A percentile compares a stretch with the other conserved stretches of the same genome.
These are phyloP conservation scores for Lentinus polychrous DNA, from an alignment of 1,284 basidiomycete species.

Conservation along the genomic window DNA sequence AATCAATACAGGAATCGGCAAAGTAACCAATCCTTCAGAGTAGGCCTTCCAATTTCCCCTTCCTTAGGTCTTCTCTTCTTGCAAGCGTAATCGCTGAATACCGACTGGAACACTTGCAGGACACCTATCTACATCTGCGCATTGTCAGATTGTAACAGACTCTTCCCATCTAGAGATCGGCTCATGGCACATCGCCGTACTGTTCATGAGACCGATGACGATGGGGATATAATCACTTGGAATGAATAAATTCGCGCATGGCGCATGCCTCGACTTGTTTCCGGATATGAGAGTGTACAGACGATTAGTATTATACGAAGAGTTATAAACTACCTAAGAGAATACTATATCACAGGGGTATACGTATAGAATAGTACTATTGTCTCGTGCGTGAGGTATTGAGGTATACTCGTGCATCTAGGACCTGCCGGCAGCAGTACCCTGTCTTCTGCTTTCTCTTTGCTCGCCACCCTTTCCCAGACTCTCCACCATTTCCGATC, in stretches of 20 bases:
- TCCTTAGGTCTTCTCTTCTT: no score
- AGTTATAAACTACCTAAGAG: neutral
- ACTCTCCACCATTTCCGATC: conserved; percentile 26
- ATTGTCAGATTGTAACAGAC: conserved; percentile 55
- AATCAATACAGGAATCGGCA: conserved; percentile 36
- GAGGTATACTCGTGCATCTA: no score
- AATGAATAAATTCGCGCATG: conserved; percentile 36
- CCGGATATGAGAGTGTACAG: no score
- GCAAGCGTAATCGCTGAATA: conserved; percentile 1
- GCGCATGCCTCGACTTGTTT: neutral
- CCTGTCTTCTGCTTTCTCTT: neutral
- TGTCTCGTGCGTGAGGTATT: neutral
- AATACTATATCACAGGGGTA: neutral
- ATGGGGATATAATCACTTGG: conserved; percentile 66
- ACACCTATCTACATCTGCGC: conserved; percentile 64
- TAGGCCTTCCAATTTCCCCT: no score
- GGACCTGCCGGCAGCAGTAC: no score
- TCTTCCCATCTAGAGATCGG: conserved; percentile 65
- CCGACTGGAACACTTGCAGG: conserved; percentile 26
- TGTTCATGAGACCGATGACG: conserved; percentile 59
- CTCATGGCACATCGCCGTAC: conserved; percentile 66
- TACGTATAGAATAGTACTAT: neutral
- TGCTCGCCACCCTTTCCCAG: conserved; percentile 18
- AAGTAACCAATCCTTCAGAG: conserved; percentile 48
- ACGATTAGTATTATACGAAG: neutral